These are phyloP conservation scores for Paecilomyces dactylethromorphus DNA, from an alignment of 2,329 filamentous ascomycete species.

Conservation along the genomic window DNA sequence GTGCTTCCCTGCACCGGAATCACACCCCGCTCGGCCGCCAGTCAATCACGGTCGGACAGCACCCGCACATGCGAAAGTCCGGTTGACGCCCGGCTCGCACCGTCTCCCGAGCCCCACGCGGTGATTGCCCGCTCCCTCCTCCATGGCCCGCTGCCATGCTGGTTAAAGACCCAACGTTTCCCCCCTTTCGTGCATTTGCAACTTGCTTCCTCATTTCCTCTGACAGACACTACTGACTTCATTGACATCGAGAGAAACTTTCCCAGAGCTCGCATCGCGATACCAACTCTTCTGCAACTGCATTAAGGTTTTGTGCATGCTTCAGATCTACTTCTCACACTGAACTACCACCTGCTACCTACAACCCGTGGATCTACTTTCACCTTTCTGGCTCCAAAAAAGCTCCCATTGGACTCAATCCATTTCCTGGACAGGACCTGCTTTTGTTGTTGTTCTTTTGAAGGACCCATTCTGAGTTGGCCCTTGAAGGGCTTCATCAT, in stretches of 20 bases:
- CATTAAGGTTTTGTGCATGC: not conserved
- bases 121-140: not conserved
- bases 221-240: not conserved
- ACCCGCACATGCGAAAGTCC: not conserved
- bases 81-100: not conserved
- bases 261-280: not conserved
- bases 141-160: not conserved
- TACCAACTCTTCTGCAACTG: not conserved
- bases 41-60: not conserved
- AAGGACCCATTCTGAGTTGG: conserved; percentile 2
- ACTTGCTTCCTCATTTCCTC: conserved; percentile 2
- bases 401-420: conserved; percentile 4
- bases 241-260: not conserved
- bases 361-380: conserved; percentile 8
- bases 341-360: not conserved
- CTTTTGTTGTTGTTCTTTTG: conserved; percentile 19
- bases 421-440: conserved; percentile 13
- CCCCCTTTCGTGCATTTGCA: conserved; percentile 1
- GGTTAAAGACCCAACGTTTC: conserved; percentile 8
- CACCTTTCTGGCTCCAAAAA: conserved; percentile 1
- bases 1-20: conserved; percentile 1
- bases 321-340: not conserved
- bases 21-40: not conserved
- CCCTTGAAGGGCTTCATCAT: conserved; percentile 5
- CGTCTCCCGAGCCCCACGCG: not conserved